Conservation (phyloP, 129 eudicot genomes). For the Lonicera japonica region DNA sequence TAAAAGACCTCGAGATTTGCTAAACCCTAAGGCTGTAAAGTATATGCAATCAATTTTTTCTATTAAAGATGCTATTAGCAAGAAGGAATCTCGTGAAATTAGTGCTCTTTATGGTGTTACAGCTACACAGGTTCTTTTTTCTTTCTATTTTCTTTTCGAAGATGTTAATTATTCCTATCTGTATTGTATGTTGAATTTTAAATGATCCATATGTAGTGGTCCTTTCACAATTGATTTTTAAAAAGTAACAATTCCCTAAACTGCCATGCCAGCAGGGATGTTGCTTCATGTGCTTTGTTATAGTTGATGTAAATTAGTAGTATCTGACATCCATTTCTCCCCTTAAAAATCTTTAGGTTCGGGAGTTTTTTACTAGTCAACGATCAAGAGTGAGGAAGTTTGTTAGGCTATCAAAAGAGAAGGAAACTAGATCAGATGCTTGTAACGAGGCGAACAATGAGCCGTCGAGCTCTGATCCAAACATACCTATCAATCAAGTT, state of each 20-base stretch:
- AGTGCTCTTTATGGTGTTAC: conserved; percentile 88
- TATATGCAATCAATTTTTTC: conserved; percentile 83
- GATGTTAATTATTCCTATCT: conserved; percentile 1
- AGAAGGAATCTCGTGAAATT: conserved; percentile 82
- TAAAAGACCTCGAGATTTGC: conserved; percentile 87
- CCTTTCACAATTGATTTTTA: not conserved
- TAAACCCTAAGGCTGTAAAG: conserved; percentile 87
- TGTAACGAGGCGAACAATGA: conserved; percentile 36
- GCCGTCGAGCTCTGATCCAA: conserved; percentile 29
- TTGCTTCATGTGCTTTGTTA: not conserved
- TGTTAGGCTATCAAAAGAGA: conserved; percentile 68
- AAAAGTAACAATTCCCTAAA: not conserved
- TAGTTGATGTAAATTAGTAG: not conserved
- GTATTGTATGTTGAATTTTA: not conserved
- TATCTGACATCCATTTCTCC: not conserved
- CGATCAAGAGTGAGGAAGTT: conserved; percentile 73
- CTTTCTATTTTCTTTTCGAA: not conserved
- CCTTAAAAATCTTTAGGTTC: conserved; percentile 41
- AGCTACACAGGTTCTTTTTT: conserved; percentile 76
- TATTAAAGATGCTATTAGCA: conserved; percentile 80
- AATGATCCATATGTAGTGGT: not conserved
- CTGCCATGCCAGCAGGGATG: not conserved
- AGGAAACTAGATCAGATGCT: conserved; percentile 40
- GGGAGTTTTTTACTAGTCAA: conserved; percentile 71
- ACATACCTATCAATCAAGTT: conserved; percentile 32